These are phyloP conservation scores for Phaeomoniella chlamydospora DNA, from an alignment of 2,329 filamentous ascomycete species.

Conservation along the genomic window DNA sequence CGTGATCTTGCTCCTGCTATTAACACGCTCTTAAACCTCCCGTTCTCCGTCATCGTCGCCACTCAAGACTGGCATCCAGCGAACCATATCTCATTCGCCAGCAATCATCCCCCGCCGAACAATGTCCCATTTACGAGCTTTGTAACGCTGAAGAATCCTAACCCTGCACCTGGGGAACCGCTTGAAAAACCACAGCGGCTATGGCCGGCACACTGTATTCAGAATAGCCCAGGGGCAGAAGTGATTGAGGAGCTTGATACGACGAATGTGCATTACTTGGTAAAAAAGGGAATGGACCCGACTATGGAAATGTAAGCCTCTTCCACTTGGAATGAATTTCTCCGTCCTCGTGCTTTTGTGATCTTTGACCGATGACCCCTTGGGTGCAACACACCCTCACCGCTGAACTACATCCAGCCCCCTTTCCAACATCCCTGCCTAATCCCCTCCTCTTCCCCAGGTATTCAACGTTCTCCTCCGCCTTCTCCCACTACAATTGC, in stretches of 20 bases:
- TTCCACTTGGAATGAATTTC: not conserved
- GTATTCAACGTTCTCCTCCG: slow-evolving; percentile 65
- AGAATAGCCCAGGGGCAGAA: slow-evolving; percentile 55
- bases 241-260: slow-evolving; percentile 58
- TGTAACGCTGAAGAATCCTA: slow-evolving; percentile 40
- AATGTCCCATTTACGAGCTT: slow-evolving; percentile 54
- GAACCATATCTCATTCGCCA: slow-evolving; percentile 77
- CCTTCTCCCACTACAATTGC: slow-evolving; percentile 41
- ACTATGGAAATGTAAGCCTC: slow-evolving; percentile 69
- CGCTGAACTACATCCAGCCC: no score
- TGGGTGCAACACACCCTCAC: no score
- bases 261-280: slow-evolving; percentile 43
- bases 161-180: slow-evolving; percentile 20
- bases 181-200: slow-evolving; percentile 55
- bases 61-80: slow-evolving; percentile 87
- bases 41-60: slow-evolving; percentile 62
- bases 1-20: slow-evolving; percentile 55
- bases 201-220: slow-evolving; percentile 87
- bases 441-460: not conserved
- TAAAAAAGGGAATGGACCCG: slow-evolving; percentile 65
- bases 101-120: slow-evolving; percentile 51
- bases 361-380: no score
- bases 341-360: not conserved
- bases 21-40: slow-evolving; percentile 58
- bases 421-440: no score